A percentile compares a stretch with the other conserved stretches of the same genome.
Conservation (phyloP, 1,139 yeast genomes). For the Geotrichum klebahnii region DNA sequence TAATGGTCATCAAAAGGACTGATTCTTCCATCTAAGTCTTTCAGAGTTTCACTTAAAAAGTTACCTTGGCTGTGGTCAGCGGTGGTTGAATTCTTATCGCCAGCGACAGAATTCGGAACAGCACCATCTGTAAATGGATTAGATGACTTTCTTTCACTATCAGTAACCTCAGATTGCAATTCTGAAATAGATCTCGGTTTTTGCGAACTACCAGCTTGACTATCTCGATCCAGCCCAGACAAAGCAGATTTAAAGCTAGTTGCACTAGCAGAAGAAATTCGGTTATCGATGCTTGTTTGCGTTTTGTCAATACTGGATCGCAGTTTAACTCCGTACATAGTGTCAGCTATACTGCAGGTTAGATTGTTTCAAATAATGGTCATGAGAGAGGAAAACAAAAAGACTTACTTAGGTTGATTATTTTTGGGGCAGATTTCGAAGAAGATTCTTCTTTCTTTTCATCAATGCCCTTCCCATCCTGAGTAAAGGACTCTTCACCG, state of each 20-base stretch:
- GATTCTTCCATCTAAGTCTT: constrained; percentile 16
- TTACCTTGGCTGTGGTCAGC: neutral
- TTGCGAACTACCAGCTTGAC: too few species aligned
- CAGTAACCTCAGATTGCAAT: neutral
- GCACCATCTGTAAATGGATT: neutral
- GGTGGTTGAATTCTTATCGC: neutral
- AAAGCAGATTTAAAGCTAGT: constrained; percentile 12
- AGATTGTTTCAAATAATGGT: too few species aligned
- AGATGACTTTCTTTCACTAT: neutral
- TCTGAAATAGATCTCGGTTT: neutral
- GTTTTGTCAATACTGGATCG: neutral
- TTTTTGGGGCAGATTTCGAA: neutral
- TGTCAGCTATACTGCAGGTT: neutral
- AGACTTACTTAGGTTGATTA: constrained; percentile 4
- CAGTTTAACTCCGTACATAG: neutral
- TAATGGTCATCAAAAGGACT: constrained; percentile 21
- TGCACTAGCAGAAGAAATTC: neutral
- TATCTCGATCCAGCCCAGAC: constrained; percentile 7
- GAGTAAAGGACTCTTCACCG: neutral
- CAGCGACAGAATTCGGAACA: neutral
- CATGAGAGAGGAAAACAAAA: neutral
- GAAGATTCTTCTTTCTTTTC: neutral
- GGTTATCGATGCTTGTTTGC: constrained; percentile 2
- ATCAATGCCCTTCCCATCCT: neutral
- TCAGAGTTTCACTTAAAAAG: constrained; percentile 13